Conservation (phyloP, 2,329 filamentous ascomycete genomes). For the Cyanodermella asteris region DNA sequence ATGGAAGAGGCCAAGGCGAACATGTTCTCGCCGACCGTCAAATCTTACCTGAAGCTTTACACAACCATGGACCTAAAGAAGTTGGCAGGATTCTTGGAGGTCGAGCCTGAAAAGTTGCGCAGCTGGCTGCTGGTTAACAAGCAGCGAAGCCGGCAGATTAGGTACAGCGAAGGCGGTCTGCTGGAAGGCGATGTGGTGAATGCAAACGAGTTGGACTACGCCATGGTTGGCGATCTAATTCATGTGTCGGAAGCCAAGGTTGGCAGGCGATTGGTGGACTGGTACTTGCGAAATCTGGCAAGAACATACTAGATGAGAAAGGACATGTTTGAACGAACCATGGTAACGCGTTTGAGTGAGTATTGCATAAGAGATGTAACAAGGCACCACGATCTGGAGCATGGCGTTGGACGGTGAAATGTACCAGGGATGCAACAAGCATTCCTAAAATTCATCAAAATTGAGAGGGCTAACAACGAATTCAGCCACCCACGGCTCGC, state of each 20-base stretch:
- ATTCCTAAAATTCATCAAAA: too few relatives aligned
- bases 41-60: conserved; percentile 97
- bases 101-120: conserved; percentile 86
- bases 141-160: conserved; percentile 89
- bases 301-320: conserved; percentile 67
- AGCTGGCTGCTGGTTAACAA: conserved; percentile 93
- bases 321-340: too few relatives aligned
- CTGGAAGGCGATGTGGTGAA: conserved; percentile 84
- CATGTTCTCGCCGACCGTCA: conserved; percentile 92
- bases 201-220: conserved; percentile 90
- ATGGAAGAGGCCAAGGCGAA: conserved; percentile 99
- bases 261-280: conserved; percentile 88
- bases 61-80: conserved; percentile 99
- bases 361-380: too few relatives aligned
- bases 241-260: conserved; percentile 99
- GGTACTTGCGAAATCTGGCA: conserved; percentile 93
- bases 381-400: too few relatives aligned
- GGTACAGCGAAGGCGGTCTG: conserved; percentile 77
- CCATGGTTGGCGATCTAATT: conserved; percentile 88
- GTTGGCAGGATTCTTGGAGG: conserved; percentile 88
- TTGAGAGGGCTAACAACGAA: too few relatives aligned
- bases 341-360: too few relatives aligned
- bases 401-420: too few relatives aligned
- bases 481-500: too few relatives aligned
- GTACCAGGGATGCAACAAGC: too few relatives aligned